Base-by-base conservation (phyloP, 805 yeast genomes). In the Wickerhamiella brachini region DNA sequence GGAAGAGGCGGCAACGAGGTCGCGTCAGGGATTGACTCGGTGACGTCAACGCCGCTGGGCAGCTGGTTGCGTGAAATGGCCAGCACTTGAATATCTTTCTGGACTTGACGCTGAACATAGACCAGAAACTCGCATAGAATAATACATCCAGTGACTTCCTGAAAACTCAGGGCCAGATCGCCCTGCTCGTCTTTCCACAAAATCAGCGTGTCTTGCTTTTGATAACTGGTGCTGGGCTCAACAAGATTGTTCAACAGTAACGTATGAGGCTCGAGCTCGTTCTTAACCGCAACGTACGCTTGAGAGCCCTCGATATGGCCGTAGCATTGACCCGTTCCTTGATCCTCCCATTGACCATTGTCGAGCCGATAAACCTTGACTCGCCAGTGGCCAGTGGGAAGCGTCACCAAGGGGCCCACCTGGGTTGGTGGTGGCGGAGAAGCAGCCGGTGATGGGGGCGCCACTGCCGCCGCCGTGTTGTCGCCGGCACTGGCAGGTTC, bases 201-300 rank as follows among this genome's bases (percentile, higher is more conserved):
- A 9, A 90, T 86, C 47, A 90, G 70, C 0, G 97, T 88, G 53
- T 88, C 97, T 62, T 93, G 97, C 61, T 95, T 76, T 63, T 90
- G 97, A 63, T 85, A 90, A 58, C 85, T 94, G 2, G 80, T 81
- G 26, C 77, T 67, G 0, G 94, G 94, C 59, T 77, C 81, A n/a
- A 90, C 71, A 53, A 65, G 72, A 4, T 89, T 78, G 59, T 77
- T 75, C 42, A 90, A 67, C 21, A 90, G 68, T 10, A 78, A 68
- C 26, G 81, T 79, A 1, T 72, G 68, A 5, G 78, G 70, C 53
- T 81, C 74, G 26, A 74, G 69, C 63, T 88, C 96, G 65, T 81
- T 81, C 50, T 79, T 72, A 13, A 90, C 97, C 17, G 81, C 63
- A 51, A 89, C 76, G 59, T 70, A 79, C 2, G 95, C 50, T 22